Percentiles rank a stretch among this genome's conserved stretches.
phyloP scores from a whole-genome alignment of 2,329 filamentous ascomycete genomes.

The Clonostachys sp. region DNA sequence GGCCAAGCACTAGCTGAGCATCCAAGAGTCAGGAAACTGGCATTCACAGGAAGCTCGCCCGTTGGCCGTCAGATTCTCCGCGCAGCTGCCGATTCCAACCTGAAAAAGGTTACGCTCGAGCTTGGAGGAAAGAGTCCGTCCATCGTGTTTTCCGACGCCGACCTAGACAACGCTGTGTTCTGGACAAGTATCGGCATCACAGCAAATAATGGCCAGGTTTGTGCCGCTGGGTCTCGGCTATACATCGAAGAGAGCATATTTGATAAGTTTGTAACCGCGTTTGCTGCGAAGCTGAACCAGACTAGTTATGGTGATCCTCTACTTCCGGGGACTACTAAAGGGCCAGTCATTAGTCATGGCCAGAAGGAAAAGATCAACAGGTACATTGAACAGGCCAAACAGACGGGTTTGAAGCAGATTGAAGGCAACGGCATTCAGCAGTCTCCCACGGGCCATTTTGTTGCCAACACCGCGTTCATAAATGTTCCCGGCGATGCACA shows the following conservation, averaged over 20 bases:
- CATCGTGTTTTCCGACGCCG: constrained; percentile 36
- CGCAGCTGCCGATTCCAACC: constrained; percentile 21
- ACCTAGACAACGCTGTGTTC: constrained; percentile 44
- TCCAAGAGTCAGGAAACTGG: constrained; percentile 24
- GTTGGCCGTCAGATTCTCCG: constrained; percentile 41
- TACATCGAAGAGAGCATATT: constrained; percentile 49
- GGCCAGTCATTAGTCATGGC: constrained; percentile 38
- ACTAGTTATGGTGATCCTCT: constrained; percentile 21
- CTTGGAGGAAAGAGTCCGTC: constrained; percentile 40
- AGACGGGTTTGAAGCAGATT: neutral
- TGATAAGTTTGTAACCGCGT: constrained; percentile 9
- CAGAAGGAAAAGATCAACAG: constrained; percentile 40
- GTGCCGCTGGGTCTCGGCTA: constrained; percentile 11
- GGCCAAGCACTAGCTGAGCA: constrained; percentile 59
- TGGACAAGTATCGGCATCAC: constrained; percentile 68
- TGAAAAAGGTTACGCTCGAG: constrained; percentile 42
- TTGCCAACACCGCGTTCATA: neutral
- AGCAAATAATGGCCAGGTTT: constrained; percentile 44
- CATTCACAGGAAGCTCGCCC: constrained; percentile 36
- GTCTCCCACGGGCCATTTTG: neutral
- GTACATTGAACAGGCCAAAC: constrained; percentile 37
- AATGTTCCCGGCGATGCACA: constrained; percentile 2
- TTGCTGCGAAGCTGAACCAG: constrained; percentile 2
- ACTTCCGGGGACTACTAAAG: constrained; percentile 48
- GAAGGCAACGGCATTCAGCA: neutral